Evolutionary conservation across 1,284 basidiomycete genomes (phyloP).

Genomic region (Macrocybe sp.): DNA sequence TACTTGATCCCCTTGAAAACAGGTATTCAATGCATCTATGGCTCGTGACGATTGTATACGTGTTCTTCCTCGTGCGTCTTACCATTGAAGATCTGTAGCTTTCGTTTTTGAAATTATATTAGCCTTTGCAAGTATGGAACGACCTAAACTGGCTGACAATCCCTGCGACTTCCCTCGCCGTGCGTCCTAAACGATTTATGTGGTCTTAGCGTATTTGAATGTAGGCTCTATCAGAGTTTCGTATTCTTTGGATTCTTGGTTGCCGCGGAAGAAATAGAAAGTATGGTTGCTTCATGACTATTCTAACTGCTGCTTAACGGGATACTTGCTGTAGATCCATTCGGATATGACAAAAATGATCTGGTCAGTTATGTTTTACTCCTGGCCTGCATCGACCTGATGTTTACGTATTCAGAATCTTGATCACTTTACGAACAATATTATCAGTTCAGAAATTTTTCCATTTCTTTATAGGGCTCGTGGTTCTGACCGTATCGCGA

Average conservation of each 20-base stretch:
- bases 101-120: background rate
- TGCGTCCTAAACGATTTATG: slow-evolving; percentile 12
- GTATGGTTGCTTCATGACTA: slow-evolving; percentile 30
- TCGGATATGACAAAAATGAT: slow-evolving; percentile 68
- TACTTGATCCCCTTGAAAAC: slow-evolving; percentile 3
- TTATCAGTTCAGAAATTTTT: slow-evolving; percentile 42
- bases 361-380: slow-evolving; percentile 34
- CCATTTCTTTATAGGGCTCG: background rate
- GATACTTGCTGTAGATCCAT: slow-evolving; percentile 40
- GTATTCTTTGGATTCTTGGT: slow-evolving; percentile 69
- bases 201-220: slow-evolving; percentile 18
- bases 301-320: slow-evolving; percentile 6
- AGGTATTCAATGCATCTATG: slow-evolving; percentile 66
- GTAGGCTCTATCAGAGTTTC: slow-evolving; percentile 34
- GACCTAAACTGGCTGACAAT: slow-evolving; percentile 63
- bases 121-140: slow-evolving; percentile 69
- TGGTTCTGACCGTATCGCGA: slow-evolving; percentile 1
- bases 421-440: slow-evolving; percentile 62
- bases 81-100: background rate
- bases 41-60: slow-evolving; percentile 57
- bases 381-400: slow-evolving; percentile 2
- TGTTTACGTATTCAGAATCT: slow-evolving; percentile 36
- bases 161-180: slow-evolving; percentile 46
- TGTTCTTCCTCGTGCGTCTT: slow-evolving; percentile 44
- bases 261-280: slow-evolving; percentile 68